These are phyloP conservation scores for Linderina pennispora DNA, from an alignment of 192 early-diverging fungal species.

Conservation along the genomic window DNA sequence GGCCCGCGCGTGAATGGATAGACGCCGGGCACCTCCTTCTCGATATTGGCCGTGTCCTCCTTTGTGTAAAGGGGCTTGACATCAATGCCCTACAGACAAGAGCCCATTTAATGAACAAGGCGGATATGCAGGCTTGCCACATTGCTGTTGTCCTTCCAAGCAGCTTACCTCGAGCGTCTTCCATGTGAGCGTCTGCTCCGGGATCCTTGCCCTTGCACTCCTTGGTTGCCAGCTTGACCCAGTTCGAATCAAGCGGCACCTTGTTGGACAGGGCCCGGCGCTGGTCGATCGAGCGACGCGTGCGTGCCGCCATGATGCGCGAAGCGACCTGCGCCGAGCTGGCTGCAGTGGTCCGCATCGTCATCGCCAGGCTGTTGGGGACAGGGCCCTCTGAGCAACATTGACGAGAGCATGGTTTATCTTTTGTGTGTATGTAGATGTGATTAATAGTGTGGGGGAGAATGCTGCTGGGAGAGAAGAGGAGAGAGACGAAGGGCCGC, in stretches of 20 bases:
- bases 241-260: slow-evolving; percentile 63
- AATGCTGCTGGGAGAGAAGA: no score
- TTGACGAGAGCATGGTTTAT: no score
- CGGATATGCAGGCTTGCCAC: no score
- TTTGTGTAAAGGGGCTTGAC: slow-evolving; percentile 86
- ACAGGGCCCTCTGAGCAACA: no score
- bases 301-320: neutral
- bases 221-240: slow-evolving; percentile 68
- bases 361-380: no score
- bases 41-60: slow-evolving; percentile 53
- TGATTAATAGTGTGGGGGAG: no score
- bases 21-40: slow-evolving; percentile 71
- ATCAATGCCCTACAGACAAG: slow-evolving; percentile 53
- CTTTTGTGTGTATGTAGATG: no score
- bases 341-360: no score
- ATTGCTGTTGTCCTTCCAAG: no score
- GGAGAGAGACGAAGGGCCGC: no score
- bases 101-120: neutral
- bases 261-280: slow-evolving; percentile 4
- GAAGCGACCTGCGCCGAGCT: neutral
- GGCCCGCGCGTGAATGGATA: slow-evolving; percentile 86
- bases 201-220: slow-evolving; percentile 88
- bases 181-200: slow-evolving; percentile 64
- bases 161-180: slow-evolving; percentile 68
- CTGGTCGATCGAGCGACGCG: neutral